Evolutionary conservation across 2,329 filamentous ascomycete species (phyloP), one percentile per base, ranked within the genome.

Genomic region (Calonectria ilicicola): DNA sequence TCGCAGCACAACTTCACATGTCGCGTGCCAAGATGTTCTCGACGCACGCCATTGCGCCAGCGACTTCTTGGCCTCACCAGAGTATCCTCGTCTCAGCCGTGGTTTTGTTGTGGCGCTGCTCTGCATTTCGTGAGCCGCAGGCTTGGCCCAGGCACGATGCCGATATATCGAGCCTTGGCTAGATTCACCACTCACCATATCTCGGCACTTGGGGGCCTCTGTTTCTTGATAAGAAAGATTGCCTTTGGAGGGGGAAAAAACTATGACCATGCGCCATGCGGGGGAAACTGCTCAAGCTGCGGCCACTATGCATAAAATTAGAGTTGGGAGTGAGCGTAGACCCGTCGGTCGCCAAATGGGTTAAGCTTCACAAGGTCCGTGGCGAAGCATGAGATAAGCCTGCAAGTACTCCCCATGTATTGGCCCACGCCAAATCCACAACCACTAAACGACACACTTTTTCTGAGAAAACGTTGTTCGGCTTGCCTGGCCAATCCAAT

Each of bases 301-400:
- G 7, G n/a, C 14, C 35, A 60, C 23, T 67, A 68, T 68, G 66
- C 66, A 68, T 68, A 68, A 42, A 62, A 49, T 68, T 68, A 68
- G 53, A 68, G 66, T 68, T 68, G 66, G 23, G 32, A n/a, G 49
- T 56, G 46, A 26, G 44, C 42, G 6, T 10, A 49, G 32, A 26
- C 23, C 21, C 44, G 35, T 68, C 66, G 66, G 66, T 68, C 53
- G 47, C 66, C 42, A 51, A 68, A 68, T 21, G 6, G 56, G 66
- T 51, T 68, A 62, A 47, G 44, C 66, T 32, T 63, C 27, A 35
- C 32, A 7, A 58, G 19, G n/a, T 32, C 32, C 49, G 29, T 62
- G 42, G 66, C 66, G 56, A 32, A 63, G 66, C 66, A 32, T 42
- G 42, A 63, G 66, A 68, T 63, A 63, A 68, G 65, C 65, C 56